Evolutionary conservation across 768 basidiomycete genomes (phyloP).

Genomic region (Cantharellus anzutake): DNA sequence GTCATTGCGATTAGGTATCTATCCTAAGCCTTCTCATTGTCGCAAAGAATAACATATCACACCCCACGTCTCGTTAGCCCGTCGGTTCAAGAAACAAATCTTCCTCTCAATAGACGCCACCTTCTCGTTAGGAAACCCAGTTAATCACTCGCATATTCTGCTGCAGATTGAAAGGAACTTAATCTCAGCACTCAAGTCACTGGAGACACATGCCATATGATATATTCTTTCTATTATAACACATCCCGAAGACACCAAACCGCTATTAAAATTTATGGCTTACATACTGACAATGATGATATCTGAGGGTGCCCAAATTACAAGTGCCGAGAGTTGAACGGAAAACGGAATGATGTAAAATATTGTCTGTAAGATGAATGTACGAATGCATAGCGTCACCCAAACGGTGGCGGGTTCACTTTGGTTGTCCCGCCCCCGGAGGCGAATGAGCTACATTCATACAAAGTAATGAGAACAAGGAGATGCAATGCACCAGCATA

Average conservation of each 20-base stretch:
- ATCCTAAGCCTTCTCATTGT: neutral
- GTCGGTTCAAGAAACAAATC: conserved; percentile 39
- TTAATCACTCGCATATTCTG: neutral
- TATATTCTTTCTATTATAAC: too few relatives aligned
- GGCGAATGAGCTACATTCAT: conserved; percentile 35
- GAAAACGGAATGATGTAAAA: too few relatives aligned
- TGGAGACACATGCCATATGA: neutral
- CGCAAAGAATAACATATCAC: conserved; percentile 14
- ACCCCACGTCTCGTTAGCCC: conserved; percentile 22
- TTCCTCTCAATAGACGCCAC: conserved; percentile 52
- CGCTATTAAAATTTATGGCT: too few relatives aligned
- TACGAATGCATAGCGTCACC: too few relatives aligned
- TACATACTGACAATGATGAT: too few relatives aligned
- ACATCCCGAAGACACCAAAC: too few relatives aligned
- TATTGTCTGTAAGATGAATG: too few relatives aligned
- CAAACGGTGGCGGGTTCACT: neutral
- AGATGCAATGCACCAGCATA: conserved; percentile 69
- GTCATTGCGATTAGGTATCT: conserved; percentile 59
- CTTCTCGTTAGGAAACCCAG: conserved; percentile 5
- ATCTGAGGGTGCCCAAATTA: too few relatives aligned
- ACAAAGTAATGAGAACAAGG: conserved; percentile 62
- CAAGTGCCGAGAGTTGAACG: too few relatives aligned
- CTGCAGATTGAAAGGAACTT: conserved; percentile 1
- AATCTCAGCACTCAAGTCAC: neutral
- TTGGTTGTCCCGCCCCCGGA: neutral